These are phyloP conservation scores for Catharanthus roseus DNA, from an alignment of 257 asterid species.

Conservation along the genomic window DNA sequence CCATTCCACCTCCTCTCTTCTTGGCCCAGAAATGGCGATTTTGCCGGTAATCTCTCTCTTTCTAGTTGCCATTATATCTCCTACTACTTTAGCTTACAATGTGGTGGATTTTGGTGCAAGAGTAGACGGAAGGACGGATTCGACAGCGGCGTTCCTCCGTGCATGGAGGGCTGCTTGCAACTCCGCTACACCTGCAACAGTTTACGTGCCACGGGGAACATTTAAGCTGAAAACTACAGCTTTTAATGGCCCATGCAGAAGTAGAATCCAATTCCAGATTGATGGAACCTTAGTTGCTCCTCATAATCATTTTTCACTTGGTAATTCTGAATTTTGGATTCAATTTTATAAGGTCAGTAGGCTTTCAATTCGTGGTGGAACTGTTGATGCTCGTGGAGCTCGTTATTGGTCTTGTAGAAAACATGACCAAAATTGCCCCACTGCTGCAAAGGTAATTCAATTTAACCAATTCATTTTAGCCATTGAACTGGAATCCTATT, in stretches of 20 bases:
- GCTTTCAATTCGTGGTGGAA: constrained; percentile 51
- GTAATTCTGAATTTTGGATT: constrained; percentile 56
- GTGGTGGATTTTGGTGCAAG: constrained; percentile 58
- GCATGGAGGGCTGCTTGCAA: constrained; percentile 71
- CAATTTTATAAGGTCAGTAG: constrained; percentile 53
- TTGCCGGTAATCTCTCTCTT: constrained; percentile 12
- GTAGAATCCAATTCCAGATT: constrained; percentile 38
- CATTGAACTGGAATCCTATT: too few relatives aligned
- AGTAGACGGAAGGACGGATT: constrained; percentile 70
- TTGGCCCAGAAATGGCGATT: not conserved
- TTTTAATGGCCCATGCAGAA: constrained; percentile 63
- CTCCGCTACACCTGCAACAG: constrained; percentile 41
- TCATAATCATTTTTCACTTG: constrained; percentile 30
- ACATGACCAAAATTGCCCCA: constrained; percentile 37
- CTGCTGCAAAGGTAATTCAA: constrained; percentile 72
- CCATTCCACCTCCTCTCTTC: too few relatives aligned
- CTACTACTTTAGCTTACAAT: constrained; percentile 43
- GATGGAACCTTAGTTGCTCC: constrained; percentile 66
- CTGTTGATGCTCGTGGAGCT: constrained; percentile 57
- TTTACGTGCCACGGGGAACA: constrained; percentile 53
- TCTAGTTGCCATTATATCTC: not conserved
- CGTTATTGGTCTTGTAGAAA: constrained; percentile 54
- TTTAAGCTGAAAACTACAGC: constrained; percentile 35
- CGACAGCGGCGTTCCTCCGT: constrained; percentile 46
- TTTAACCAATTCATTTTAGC: too few relatives aligned